phyloP scores from a whole-genome alignment of 164 flowering plant species.

The Aristolochia contorta region DNA sequence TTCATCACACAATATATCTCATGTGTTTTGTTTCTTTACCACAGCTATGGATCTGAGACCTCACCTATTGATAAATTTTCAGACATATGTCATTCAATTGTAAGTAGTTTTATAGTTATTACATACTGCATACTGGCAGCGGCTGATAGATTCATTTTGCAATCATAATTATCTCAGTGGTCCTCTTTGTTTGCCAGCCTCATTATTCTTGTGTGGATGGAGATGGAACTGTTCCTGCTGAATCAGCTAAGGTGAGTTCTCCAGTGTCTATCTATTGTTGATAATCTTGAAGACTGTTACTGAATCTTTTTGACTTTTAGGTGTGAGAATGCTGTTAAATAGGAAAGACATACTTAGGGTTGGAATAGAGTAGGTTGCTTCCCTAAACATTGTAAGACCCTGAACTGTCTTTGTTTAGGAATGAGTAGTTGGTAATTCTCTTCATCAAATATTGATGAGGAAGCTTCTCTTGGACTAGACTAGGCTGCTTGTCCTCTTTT shows the following conservation, averaged over 20 bases:
- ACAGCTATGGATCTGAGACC: constrained; percentile 72
- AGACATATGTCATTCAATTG: constrained; percentile 67
- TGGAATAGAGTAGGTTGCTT: background rate
- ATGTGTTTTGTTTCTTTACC: constrained; percentile 8
- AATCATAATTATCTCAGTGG: too few relatives aligned
- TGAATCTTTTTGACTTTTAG: background rate
- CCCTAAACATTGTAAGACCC: too few relatives aligned
- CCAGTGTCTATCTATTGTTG: background rate
- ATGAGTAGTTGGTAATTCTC: too few relatives aligned
- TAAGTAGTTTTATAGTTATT: constrained; percentile 18
- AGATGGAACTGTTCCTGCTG: constrained; percentile 85
- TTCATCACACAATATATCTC: background rate
- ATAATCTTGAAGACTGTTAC: background rate
- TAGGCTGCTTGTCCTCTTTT: too few relatives aligned
- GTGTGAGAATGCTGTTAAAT: background rate
- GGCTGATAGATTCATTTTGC: too few relatives aligned
- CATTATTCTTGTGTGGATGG: constrained; percentile 80
- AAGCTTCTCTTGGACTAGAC: too few relatives aligned
- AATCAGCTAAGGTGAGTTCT: constrained; percentile 61
- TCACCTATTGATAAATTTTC: constrained; percentile 60
- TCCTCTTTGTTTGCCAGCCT: constrained; percentile 34
- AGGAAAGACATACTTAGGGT: background rate
- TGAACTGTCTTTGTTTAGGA: background rate
- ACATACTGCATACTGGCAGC: too few relatives aligned
- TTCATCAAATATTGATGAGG: too few relatives aligned